These are phyloP conservation scores for Phytophthora sp. DNA, from an alignment of 352 stramenopile species.

Conservation along the genomic window DNA sequence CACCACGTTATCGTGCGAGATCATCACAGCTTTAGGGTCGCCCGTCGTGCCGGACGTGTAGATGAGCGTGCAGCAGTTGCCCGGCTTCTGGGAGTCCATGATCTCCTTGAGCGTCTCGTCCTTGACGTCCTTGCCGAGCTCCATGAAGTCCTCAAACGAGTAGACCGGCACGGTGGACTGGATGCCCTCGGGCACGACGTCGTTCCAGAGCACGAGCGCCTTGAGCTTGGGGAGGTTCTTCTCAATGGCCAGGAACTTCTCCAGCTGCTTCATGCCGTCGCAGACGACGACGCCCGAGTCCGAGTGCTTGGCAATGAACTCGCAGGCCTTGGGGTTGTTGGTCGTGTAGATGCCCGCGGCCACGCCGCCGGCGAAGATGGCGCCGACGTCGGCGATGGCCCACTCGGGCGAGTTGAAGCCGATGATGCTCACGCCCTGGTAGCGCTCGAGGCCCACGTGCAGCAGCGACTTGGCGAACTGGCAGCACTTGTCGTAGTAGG, in stretches of 20 bases:
- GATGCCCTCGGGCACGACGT: constrained; percentile 72
- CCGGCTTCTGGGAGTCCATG: constrained; percentile 82
- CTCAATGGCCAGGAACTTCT: constrained; percentile 93
- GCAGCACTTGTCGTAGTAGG: constrained; percentile 81
- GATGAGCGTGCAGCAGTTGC: constrained; percentile 91
- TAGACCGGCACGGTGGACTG: constrained; percentile 77
- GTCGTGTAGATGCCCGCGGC: constrained; percentile 97
- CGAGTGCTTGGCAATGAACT: constrained; percentile 95
- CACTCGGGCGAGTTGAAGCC: constrained; percentile 94
- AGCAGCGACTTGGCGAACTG: constrained; percentile 86
- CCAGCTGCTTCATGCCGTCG: constrained; percentile 92
- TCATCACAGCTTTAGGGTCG: constrained; percentile 96
- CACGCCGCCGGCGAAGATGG: constrained; percentile 93
- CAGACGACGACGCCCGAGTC: constrained; percentile 93
- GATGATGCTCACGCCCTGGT: constrained; percentile 89
- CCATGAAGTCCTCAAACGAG: constrained; percentile 80
- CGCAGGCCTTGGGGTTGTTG: constrained; percentile 90
- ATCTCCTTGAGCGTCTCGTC: constrained; percentile 71
- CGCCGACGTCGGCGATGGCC: constrained; percentile 92
- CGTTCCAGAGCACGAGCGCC: constrained; percentile 94
- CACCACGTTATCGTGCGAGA: constrained; percentile 95
- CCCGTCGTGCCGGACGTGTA: constrained; percentile 96
- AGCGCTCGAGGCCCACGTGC: constrained; percentile 69
- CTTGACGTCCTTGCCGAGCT: constrained; percentile 68
- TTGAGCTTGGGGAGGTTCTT: constrained; percentile 91